phyloP scores from a whole-genome alignment of 805 yeast genomes.

The Candida berthetii region DNA sequence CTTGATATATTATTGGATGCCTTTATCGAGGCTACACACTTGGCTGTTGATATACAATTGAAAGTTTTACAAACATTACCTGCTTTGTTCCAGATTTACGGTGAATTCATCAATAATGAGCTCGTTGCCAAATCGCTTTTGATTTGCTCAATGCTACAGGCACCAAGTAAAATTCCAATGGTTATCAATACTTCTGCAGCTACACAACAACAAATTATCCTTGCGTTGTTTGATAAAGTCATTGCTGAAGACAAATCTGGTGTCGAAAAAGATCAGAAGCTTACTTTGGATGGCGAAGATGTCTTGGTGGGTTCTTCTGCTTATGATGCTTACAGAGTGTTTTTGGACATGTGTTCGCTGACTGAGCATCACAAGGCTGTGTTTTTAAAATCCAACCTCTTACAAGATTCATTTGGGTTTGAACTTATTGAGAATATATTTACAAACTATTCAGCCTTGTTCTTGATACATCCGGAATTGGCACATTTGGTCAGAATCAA shows the following conservation, averaged over 20 bases:
- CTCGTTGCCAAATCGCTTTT: conserved; percentile 51
- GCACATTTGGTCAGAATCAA: conserved; percentile 58
- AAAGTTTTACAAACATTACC: conserved; percentile 84
- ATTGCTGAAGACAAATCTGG: conserved; percentile 29
- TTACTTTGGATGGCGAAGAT: conserved; percentile 38
- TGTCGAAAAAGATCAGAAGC: conserved; percentile 24
- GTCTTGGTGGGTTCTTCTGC: conserved; percentile 45
- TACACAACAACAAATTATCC: conserved; percentile 79
- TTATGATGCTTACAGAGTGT: conserved; percentile 64
- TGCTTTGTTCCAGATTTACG: conserved; percentile 59
- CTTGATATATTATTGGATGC: conserved; percentile 57
- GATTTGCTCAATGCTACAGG: conserved; percentile 69
- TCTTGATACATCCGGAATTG: conserved; percentile 56
- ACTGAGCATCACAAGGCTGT: conserved; percentile 52
- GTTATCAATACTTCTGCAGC: conserved; percentile 91
- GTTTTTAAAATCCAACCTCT: conserved; percentile 43
- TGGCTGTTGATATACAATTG: conserved; percentile 78
- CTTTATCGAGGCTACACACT: conserved; percentile 63
- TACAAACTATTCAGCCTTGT: conserved; percentile 51
- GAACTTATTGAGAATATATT: conserved; percentile 81
- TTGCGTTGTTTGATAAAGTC: conserved; percentile 69
- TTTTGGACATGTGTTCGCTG: conserved; percentile 66
- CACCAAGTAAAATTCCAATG: conserved; percentile 62
- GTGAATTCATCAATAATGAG: conserved; percentile 45
- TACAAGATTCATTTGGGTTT: conserved; percentile 64